These are phyloP conservation scores for Kluyveromyces dobzhanskii DNA, from an alignment of 805 yeast genomes.

Conservation along the genomic window DNA sequence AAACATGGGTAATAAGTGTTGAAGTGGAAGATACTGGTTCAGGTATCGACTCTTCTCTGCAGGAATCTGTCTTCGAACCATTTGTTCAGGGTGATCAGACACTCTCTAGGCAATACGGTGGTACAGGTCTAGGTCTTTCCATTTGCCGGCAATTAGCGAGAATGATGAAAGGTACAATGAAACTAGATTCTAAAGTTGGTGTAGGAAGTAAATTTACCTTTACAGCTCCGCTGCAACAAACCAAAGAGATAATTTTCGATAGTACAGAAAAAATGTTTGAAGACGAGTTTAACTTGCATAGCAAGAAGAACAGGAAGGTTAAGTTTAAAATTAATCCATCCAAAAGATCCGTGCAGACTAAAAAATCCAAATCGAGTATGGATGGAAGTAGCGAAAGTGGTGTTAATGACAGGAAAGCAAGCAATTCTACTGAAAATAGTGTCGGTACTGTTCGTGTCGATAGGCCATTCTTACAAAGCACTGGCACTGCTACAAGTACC, in stretches of 20 bases:
- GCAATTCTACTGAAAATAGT: conserved; percentile 7
- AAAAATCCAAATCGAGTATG: conserved; percentile 17
- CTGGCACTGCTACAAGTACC: conserved; percentile 33
- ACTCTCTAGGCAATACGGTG: conserved; percentile 82
- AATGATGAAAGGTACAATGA: conserved; percentile 84
- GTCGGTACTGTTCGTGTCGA: conserved; percentile 18
- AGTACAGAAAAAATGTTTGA: conserved; percentile 39
- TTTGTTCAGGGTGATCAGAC: conserved; percentile 97
- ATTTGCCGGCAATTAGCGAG: conserved; percentile 86
- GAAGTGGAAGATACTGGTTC: conserved; percentile 89
- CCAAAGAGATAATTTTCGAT: conserved; percentile 26
- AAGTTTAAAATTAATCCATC: conserved; percentile 28
- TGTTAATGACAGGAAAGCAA: conserved; percentile 3
- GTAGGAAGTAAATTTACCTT: conserved; percentile 80
- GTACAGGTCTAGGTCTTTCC: conserved; percentile 87
- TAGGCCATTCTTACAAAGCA: conserved; percentile 31
- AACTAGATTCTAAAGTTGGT: conserved; percentile 65
- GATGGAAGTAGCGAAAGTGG: conserved; percentile 1
- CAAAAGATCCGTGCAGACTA: conserved; percentile 14
- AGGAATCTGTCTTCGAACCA: conserved; percentile 85
- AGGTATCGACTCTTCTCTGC: conserved; percentile 79
- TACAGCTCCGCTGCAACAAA: conserved; percentile 65
- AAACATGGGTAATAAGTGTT: conserved; percentile 37
- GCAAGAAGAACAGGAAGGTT: conserved; percentile 42
- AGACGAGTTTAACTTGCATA: conserved; percentile 56